Conservation (phyloP, 78 protist species). For the Isochrysis galbana region DNA sequence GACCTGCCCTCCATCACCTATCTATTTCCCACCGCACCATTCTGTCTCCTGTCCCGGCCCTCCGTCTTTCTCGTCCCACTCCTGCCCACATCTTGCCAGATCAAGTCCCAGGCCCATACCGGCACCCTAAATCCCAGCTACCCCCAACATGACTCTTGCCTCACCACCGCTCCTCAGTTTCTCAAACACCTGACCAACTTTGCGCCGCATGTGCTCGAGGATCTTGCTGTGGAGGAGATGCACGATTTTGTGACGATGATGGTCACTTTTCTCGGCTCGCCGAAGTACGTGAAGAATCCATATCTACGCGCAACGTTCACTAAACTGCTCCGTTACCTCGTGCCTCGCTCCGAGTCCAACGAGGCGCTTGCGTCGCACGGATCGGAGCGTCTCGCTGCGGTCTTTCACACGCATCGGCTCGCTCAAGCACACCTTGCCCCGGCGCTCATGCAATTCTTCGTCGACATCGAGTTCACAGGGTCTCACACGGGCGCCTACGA, state of each 20-base stretch:
- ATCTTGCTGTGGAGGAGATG: background rate
- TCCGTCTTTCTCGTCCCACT: too few relatives aligned
- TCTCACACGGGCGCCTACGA: conserved; percentile 38
- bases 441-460: conserved; percentile 49
- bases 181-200: background rate
- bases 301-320: conserved; percentile 53
- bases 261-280: conserved; percentile 7
- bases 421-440: conserved; percentile 28
- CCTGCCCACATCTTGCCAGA: too few relatives aligned
- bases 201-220: background rate
- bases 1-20: too few relatives aligned
- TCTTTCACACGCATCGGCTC: background rate
- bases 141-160: too few relatives aligned
- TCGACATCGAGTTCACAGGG: conserved; percentile 31
- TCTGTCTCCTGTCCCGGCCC: too few relatives aligned
- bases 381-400: background rate
- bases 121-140: too few relatives aligned
- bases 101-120: too few relatives aligned
- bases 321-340: background rate
- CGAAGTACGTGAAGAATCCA: conserved; percentile 39
- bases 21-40: too few relatives aligned
- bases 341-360: background rate
- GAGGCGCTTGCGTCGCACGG: background rate
- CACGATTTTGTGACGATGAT: conserved; percentile 4
- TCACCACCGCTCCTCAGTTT: too few relatives aligned